Evolutionary conservation across 1,284 basidiomycete genomes (phyloP), one percentile per base, ranked within the genome.

Genomic region (Ganoderma sinense): DNA sequence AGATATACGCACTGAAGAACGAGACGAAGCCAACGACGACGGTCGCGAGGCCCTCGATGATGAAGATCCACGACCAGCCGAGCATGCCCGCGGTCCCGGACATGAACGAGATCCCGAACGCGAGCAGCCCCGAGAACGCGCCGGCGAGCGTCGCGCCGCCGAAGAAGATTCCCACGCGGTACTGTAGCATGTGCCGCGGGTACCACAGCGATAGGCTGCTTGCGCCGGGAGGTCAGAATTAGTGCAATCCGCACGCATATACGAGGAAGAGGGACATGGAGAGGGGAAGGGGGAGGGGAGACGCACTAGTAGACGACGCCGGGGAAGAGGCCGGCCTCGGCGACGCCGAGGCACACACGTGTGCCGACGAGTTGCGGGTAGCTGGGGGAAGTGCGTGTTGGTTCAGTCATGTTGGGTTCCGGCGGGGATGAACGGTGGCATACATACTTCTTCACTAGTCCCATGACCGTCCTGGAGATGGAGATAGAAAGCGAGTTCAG

Each of bases 281-380:
- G 48, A 23, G 11, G 23, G n/a, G 26, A 7, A 29, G 4, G 23
- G 23, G 51, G 29, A 48, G n/a, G 0, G 10, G 20, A 14, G 29
- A 75, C 79, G 29, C 43, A 81, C 81, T 91, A 92, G 77, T 90
- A 92, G 0, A 87, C 86, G 6, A 91, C 89, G 23, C 91, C 90
- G 7, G 91, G 90, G 75, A 92, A 91, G 29, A 93, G 78, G 0
- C 92, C 92, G 7, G 90, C 88, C 77, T 94, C 92, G 0, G 90
- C 86, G 0, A 92, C 76, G 2, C 92, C 92, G 2, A 93, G 85
- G 68, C 83, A 88, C 7, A 89, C 82, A 36, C 88, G 88, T 13
- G 83, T 83, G 23, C 86, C 90, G 16, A 91, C 85, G 4, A 92
- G 84, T 75, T 91, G 86, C 29, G 84, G 85, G 74, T 89, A 92